A percentile compares a stretch with the other conserved stretches of the same genome.
Evolutionary conservation across 192 early-diverging fungal genomes (phyloP).

Genomic region (Backusella tarrabulga): DNA sequence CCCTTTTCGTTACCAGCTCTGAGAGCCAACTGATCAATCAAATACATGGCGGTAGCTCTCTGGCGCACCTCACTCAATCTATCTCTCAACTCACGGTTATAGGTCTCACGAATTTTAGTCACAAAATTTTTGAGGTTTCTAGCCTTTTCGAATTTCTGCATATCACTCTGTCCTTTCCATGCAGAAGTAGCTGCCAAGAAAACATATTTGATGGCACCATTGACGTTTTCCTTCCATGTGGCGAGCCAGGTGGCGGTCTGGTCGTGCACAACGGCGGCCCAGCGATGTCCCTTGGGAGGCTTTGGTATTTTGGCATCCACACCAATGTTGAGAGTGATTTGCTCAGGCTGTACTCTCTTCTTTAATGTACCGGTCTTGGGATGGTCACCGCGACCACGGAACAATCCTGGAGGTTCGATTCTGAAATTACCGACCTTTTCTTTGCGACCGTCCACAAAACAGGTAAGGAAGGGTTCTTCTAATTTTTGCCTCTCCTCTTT

Average conservation of each 20-base stretch:
- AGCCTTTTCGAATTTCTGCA: slow-evolving; percentile 96
- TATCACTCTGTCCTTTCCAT: slow-evolving; percentile 94
- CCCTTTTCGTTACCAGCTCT: slow-evolving; percentile 98
- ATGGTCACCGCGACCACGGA: slow-evolving; percentile 96
- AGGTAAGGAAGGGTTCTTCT: slow-evolving; percentile 78
- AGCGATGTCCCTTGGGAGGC: slow-evolving; percentile 86
- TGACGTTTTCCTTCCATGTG: slow-evolving; percentile 98
- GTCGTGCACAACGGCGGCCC: slow-evolving; percentile 86
- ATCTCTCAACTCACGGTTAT: slow-evolving; percentile 77
- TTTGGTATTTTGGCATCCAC: slow-evolving; percentile 72
- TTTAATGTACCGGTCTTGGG: slow-evolving; percentile 93
- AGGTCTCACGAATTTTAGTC: slow-evolving; percentile 72
- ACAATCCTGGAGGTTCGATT: slow-evolving; percentile 95
- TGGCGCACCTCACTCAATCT: slow-evolving; percentile 83
- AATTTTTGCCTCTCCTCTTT: slow-evolving; percentile 70
- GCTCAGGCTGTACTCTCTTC: slow-evolving; percentile 86
- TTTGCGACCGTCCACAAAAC: slow-evolving; percentile 82
- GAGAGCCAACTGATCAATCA: slow-evolving; percentile 92
- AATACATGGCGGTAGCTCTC: slow-evolving; percentile 90
- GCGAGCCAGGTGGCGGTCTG: slow-evolving; percentile 95
- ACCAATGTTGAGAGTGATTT: slow-evolving; percentile 92
- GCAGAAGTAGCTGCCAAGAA: slow-evolving; percentile 91
- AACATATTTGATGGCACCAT: slow-evolving; percentile 90
- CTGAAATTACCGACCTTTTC: slow-evolving; percentile 98
- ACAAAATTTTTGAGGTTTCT: slow-evolving; percentile 72